Percentiles rank a stretch among this genome's conserved stretches.
Evolutionary conservation across 345 rosid genomes (phyloP).

Genomic region (Kernera saxatilis): DNA sequence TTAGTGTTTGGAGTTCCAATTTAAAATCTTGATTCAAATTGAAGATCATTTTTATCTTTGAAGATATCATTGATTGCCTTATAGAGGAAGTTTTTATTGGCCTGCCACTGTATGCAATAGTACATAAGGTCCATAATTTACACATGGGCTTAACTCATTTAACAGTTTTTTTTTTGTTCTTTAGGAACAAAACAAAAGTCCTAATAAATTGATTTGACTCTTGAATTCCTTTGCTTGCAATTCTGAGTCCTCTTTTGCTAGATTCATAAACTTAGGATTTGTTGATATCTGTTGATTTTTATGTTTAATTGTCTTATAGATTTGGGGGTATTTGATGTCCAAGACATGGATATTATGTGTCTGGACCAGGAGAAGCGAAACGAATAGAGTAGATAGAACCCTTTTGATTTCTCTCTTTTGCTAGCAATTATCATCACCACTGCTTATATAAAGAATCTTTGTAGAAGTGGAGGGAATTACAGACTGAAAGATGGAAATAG

Average conservation of each 20-base stretch:
- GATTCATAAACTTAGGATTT: constrained; percentile 4
- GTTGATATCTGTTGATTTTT: neutral
- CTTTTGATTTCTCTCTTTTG: constrained; percentile 7
- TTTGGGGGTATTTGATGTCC: neutral
- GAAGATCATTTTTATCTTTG: neutral
- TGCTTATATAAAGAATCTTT: constrained; percentile 21
- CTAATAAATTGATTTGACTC: neutral
- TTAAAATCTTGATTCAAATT: neutral
- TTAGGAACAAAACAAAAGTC: constrained; percentile 19
- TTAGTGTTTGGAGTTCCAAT: neutral
- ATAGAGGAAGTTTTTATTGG: constrained; percentile 8
- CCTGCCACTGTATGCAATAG: constrained; percentile 8
- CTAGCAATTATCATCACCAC: constrained; percentile 15
- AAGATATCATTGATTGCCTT: constrained; percentile 10
- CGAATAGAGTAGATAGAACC: constrained; percentile 7
- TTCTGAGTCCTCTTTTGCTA: neutral
- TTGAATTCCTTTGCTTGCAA: neutral
- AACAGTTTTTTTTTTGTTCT: constrained; percentile 3
- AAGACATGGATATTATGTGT: constrained; percentile 1
- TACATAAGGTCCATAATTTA: constrained; percentile 4
- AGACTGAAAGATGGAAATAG: constrained; percentile 10
- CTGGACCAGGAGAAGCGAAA: constrained; percentile 21
- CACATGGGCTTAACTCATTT: constrained; percentile 18
- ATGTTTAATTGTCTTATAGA: neutral
- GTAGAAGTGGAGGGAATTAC: constrained; percentile 16